Percentiles rank a stretch among this genome's conserved stretches.
These are phyloP conservation scores for Rhizoclosmatium globosum DNA, from an alignment of 192 early-diverging fungal genomes.

Conservation along the genomic window DNA sequence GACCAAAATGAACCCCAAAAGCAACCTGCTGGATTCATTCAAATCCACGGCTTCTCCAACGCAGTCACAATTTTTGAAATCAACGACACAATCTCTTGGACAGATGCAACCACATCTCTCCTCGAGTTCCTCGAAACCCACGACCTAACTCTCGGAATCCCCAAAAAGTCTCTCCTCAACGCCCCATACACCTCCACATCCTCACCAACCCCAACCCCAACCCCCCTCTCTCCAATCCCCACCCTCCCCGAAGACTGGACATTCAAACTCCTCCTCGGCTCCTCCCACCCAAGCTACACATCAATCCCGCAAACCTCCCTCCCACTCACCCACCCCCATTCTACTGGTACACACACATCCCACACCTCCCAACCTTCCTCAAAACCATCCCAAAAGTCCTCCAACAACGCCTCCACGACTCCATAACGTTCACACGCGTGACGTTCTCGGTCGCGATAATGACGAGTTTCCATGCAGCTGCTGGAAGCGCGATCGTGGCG, in stretches of 20 bases:
- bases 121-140: slow-evolving; percentile 23
- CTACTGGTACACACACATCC: slow-evolving; percentile 32
- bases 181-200: neutral
- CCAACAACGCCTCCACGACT: slow-evolving; percentile 4
- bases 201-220: no score
- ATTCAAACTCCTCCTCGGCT: slow-evolving; percentile 3
- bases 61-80: slow-evolving; percentile 18
- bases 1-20: neutral
- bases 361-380: neutral
- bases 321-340: neutral
- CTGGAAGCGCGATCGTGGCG: no score
- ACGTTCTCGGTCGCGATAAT: no score
- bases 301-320: neutral
- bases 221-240: no score
- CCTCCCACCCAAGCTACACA: neutral
- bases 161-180: no score
- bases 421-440: no score
- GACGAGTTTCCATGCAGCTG: no score
- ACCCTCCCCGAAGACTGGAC: neutral
- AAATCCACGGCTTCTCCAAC: neutral
- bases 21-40: neutral
- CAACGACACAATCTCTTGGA: slow-evolving; percentile 12
- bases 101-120: slow-evolving; percentile 21
- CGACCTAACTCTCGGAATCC: neutral
- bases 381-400: slow-evolving; percentile 24